phyloP scores from a whole-genome alignment of 176 grass and related monocot genomes.

The Paspalum vaginatum region DNA sequence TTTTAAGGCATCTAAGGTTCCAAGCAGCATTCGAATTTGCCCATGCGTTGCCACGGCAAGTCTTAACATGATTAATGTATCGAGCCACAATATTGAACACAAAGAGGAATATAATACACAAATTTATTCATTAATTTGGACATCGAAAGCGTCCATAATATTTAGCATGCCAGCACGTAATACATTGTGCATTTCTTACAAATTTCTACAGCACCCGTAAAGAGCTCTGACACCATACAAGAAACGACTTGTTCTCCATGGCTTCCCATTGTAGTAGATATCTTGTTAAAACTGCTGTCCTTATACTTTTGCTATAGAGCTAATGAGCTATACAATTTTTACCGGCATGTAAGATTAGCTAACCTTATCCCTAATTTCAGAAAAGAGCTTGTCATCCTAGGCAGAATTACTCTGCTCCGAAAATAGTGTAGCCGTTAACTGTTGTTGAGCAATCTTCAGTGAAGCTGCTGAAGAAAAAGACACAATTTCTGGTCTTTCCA shows the following conservation, averaged over 20 bases:
- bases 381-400: slow-evolving; percentile 43
- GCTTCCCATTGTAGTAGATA: slow-evolving; percentile 67
- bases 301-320: neutral
- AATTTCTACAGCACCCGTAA: too few relatives aligned
- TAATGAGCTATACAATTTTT: slow-evolving; percentile 1
- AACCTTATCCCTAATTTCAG: slow-evolving; percentile 64
- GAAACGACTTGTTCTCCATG: slow-evolving; percentile 67
- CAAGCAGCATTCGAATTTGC: too few relatives aligned
- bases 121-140: too few relatives aligned
- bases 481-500: neutral
- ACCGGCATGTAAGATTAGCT: too few relatives aligned
- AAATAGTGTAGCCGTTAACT: slow-evolving; percentile 47
- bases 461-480: slow-evolving; percentile 47
- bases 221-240: slow-evolving; percentile 63
- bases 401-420: slow-evolving; percentile 52
- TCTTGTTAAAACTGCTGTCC: neutral
- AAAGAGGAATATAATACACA: too few relatives aligned
- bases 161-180: too few relatives aligned
- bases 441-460: slow-evolving; percentile 50
- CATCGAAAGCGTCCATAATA: too few relatives aligned
- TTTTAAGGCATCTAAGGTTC: too few relatives aligned
- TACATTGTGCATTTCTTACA: too few relatives aligned
- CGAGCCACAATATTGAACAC: too few relatives aligned
- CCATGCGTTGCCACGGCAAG: too few relatives aligned
- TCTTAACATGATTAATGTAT: too few relatives aligned